phyloP scores from a whole-genome alignment of 805 yeast species.

The Pichia paraexigua region DNA sequence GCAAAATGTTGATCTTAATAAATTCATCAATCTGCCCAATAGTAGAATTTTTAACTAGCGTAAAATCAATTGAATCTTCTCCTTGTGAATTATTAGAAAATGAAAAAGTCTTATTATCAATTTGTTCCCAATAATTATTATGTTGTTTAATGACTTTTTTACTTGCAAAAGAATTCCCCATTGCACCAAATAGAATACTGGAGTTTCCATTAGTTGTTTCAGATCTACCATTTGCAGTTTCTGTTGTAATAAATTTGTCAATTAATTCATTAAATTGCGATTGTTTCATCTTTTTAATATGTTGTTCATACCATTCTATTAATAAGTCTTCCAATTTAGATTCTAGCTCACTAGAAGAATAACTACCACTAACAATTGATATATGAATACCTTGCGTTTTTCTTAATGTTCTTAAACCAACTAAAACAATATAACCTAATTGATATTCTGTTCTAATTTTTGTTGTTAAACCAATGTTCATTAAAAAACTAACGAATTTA shows the following conservation, averaged over 20 bases:
- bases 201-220: slow-evolving; percentile 15
- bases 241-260: slow-evolving; percentile 29
- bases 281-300: slow-evolving; percentile 26
- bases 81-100: slow-evolving; percentile 29
- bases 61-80: slow-evolving; percentile 29
- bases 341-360: slow-evolving; percentile 34
- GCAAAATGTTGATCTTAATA: slow-evolving; percentile 29
- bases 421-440: slow-evolving; percentile 54
- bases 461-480: slow-evolving; percentile 35
- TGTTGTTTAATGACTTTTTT: slow-evolving; percentile 33
- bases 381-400: slow-evolving; percentile 52
- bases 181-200: slow-evolving; percentile 21
- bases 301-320: slow-evolving; percentile 30
- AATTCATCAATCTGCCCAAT: slow-evolving; percentile 30
- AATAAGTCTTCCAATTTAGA: slow-evolving; percentile 42
- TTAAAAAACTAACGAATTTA: slow-evolving; percentile 36
- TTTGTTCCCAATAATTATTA: slow-evolving; percentile 41
- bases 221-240: slow-evolving; percentile 13
- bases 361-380: slow-evolving; percentile 44
- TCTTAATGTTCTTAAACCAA: slow-evolving; percentile 46
- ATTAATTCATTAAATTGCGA: slow-evolving; percentile 31
- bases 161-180: slow-evolving; percentile 17
- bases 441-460: slow-evolving; percentile 49
- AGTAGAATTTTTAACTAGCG: slow-evolving; percentile 26
- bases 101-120: slow-evolving; percentile 34